Conservation (phyloP, 225 moss, liverwort and hornwort genomes). For the Climacium dendroides region DNA sequence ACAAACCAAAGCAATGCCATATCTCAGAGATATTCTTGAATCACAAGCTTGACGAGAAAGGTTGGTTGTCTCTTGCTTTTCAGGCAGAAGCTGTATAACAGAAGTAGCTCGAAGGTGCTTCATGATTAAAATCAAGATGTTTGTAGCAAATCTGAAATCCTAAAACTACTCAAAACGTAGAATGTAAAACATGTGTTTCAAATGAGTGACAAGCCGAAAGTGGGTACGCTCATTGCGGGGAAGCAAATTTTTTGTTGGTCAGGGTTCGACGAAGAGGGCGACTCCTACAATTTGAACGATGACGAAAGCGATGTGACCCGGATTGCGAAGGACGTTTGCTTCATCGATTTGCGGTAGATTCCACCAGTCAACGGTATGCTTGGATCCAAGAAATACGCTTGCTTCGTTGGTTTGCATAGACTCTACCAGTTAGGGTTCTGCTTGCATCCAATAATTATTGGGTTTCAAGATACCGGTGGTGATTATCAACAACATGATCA, state of each 20-base stretch:
- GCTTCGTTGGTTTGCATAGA: fast-evolving
- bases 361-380: fast-evolving
- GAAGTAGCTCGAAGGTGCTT: not conserved
- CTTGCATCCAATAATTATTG: not conserved
- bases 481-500: not conserved
- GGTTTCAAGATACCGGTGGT: fast-evolving
- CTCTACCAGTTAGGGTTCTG: fast-evolving
- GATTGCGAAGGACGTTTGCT: fast-evolving
- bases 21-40: not conserved
- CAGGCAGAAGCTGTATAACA: fast-evolving
- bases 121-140: not conserved
- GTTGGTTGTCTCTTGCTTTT: not conserved
- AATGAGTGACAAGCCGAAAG: not conserved
- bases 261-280: fast-evolving
- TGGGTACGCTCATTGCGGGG: fast-evolving
- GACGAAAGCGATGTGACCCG: fast-evolving
- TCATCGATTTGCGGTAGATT: fast-evolving
- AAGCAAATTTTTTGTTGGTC: no score
- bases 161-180: fast-evolving
- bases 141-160: fast-evolving
- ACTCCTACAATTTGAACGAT: fast-evolving
- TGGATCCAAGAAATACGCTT: fast-evolving
- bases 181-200: not conserved
- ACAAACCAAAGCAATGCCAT: not conserved
- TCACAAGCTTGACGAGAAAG: not conserved